phyloP scores from a whole-genome alignment of 768 basidiomycete genomes.

The Suillus americanus region DNA sequence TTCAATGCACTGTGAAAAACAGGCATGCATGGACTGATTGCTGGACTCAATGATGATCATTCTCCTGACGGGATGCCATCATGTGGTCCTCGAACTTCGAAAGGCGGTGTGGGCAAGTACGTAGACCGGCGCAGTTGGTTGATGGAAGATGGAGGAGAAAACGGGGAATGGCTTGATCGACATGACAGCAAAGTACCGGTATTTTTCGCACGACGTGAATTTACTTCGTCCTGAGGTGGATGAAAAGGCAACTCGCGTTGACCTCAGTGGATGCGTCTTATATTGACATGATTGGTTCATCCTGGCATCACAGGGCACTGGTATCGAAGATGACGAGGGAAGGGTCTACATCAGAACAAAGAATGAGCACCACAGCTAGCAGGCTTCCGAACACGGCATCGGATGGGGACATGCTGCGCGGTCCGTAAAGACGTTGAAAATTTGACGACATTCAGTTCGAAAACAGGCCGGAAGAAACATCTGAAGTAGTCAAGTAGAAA shows the following conservation, averaged over 20 bases:
- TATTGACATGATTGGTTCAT: neutral
- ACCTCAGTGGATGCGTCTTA: neutral
- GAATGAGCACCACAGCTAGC: neutral
- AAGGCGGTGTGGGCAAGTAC: neutral
- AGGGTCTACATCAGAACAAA: too few relatives aligned
- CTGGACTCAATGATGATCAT: neutral
- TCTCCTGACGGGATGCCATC: neutral
- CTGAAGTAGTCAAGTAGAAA: too few relatives aligned
- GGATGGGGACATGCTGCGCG: too few relatives aligned
- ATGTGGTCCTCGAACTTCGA: neutral
- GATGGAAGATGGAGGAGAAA: neutral
- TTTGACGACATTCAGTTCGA: too few relatives aligned
- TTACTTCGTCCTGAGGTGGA: neutral
- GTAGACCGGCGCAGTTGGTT: neutral
- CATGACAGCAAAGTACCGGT: too few relatives aligned
- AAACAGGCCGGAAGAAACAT: too few relatives aligned
- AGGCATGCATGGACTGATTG: neutral
- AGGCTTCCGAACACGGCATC: neutral
- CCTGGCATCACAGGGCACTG: neutral
- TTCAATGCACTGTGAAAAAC: too few relatives aligned
- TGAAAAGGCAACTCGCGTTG: neutral
- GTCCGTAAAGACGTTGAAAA: too few relatives aligned
- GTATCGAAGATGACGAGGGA: neutral
- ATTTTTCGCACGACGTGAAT: neutral
- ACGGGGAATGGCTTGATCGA: too few relatives aligned